A percentile compares a stretch with the other conserved stretches of the same genome.
Evolutionary conservation across 2,329 filamentous ascomycete species (phyloP).

Genomic region (Penicillium frequentans): DNA sequence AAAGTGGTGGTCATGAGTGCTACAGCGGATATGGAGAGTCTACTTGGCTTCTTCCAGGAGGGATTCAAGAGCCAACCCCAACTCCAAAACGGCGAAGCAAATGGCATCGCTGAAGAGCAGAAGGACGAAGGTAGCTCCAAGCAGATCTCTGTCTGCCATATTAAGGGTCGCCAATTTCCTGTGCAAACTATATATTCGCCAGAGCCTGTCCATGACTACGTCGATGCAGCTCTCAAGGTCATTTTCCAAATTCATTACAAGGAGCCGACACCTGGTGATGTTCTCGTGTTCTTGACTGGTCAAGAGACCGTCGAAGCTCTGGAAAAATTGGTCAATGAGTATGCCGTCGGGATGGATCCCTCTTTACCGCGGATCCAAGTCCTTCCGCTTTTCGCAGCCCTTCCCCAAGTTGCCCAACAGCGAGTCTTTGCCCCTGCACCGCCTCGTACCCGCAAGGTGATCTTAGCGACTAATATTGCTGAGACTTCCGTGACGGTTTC

Average conservation of each 20-base stretch:
- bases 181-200: constrained; percentile 76
- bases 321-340: constrained; percentile 78
- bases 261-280: constrained; percentile 89
- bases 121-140: constrained; percentile 43
- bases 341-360: constrained; percentile 68
- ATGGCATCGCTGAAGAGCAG: constrained; percentile 9
- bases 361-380: constrained; percentile 69
- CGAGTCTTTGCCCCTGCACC: constrained; percentile 77
- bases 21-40: constrained; percentile 80
- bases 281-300: constrained; percentile 87
- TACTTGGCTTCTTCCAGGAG: constrained; percentile 70
- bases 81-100: constrained; percentile 10
- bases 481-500: constrained; percentile 96
- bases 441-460: constrained; percentile 78
- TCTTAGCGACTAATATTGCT: constrained; percentile 95
- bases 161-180: constrained; percentile 83
- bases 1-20: constrained; percentile 98
- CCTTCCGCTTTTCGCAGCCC: constrained; percentile 83
- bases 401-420: constrained; percentile 84
- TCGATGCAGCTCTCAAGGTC: constrained; percentile 75
- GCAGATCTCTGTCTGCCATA: constrained; percentile 61
- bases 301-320: constrained; percentile 88
- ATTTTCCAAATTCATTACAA: constrained; percentile 85
- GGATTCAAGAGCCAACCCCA: constrained; percentile 20
- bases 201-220: constrained; percentile 74